Evolutionary conservation across 2,329 filamentous ascomycete genomes (phyloP).

Genomic region (Helicocarpus griseus): DNA sequence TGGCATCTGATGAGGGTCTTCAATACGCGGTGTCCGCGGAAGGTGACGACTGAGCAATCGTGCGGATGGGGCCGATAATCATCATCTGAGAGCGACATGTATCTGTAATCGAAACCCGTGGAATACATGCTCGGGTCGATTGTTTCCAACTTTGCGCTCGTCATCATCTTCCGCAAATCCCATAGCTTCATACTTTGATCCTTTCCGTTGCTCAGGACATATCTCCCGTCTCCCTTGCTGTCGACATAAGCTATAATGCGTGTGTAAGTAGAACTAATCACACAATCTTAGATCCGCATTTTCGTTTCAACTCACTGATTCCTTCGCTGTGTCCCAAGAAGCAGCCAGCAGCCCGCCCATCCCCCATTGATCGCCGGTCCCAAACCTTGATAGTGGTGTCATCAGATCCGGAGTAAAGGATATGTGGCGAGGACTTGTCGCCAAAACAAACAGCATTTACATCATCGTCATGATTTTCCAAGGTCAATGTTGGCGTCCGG

Average conservation of each 20-base stretch:
- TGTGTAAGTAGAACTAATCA: not conserved
- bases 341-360: constrained; percentile 53
- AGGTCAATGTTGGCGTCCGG: constrained; percentile 60
- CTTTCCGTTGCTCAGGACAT: constrained; percentile 88
- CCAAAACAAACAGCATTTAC: constrained; percentile 97
- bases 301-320: not conserved
- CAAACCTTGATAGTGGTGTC: constrained; percentile 92
- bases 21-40: constrained; percentile 79
- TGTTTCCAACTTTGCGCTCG: constrained; percentile 48
- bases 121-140: constrained; percentile 45
- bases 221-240: constrained; percentile 79
- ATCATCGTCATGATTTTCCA: constrained; percentile 73
- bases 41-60: constrained; percentile 89
- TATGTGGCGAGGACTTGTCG: constrained; percentile 78
- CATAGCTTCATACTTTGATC: constrained; percentile 97
- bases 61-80: constrained; percentile 59
- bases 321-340: constrained; percentile 54
- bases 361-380: constrained; percentile 66
- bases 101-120: constrained; percentile 55
- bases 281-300: too few relatives aligned
- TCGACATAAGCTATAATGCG: constrained; percentile 51
- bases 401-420: constrained; percentile 91
- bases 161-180: constrained; percentile 86
- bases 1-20: constrained; percentile 90
- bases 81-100: constrained; percentile 44